phyloP scores from a whole-genome alignment of 2,329 filamentous ascomycete genomes.

The Phaeosphaeria sp. region DNA sequence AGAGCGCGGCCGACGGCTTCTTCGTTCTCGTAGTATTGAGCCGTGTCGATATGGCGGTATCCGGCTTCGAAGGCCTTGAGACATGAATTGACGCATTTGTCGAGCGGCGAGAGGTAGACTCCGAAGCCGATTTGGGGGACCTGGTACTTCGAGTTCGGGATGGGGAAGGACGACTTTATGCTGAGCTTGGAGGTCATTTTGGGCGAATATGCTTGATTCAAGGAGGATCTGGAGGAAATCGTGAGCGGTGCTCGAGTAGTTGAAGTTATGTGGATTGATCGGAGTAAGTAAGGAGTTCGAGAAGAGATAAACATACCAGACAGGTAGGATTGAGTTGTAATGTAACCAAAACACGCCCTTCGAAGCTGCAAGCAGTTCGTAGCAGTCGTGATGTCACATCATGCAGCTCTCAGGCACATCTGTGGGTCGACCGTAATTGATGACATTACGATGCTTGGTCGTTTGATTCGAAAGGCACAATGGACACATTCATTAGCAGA shows the following conservation, averaged over 20 bases:
- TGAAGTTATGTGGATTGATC: conserved; percentile 2
- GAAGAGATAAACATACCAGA: conserved; percentile 16
- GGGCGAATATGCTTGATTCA: conserved; percentile 2
- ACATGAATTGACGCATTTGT: conserved; percentile 65
- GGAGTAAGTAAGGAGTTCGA: conserved; percentile 6
- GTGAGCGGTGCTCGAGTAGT: conserved; percentile 8
- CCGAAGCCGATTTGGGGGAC: conserved; percentile 76
- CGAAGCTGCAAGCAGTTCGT: conserved; percentile 4
- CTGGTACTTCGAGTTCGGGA: conserved; percentile 57
- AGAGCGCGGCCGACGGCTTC: conserved; percentile 70
- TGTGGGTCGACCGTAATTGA: neutral
- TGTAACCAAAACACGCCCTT: too few relatives aligned
- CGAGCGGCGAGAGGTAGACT: conserved; percentile 67
- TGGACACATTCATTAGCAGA: too few relatives aligned
- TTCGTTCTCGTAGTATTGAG: conserved; percentile 75
- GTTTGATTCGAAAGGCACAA: neutral
- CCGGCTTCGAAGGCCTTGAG: conserved; percentile 64
- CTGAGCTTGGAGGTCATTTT: conserved; percentile 38
- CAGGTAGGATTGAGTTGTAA: too few relatives aligned
- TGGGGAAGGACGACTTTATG: conserved; percentile 57
- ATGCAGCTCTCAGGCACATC: conserved; percentile 6
- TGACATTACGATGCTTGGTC: neutral
- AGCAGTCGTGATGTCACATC: conserved; percentile 27
- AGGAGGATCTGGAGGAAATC: conserved; percentile 7
- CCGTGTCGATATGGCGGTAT: conserved; percentile 72